These are phyloP conservation scores for Saccharomyces hybrid DNA, from an alignment of 1,139 yeast species.

Conservation along the genomic window DNA sequence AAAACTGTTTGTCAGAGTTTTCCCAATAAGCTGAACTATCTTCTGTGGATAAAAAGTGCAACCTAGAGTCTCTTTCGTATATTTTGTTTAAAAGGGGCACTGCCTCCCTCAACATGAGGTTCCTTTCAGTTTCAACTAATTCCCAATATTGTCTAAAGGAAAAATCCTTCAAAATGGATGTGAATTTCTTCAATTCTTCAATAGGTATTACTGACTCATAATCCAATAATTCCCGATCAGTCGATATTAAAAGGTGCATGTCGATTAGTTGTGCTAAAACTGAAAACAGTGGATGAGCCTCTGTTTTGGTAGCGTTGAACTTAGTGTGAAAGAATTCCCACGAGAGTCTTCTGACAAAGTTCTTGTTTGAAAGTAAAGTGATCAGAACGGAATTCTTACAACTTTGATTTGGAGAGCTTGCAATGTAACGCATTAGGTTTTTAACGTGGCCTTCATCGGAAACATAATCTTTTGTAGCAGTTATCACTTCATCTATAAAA, in stretches of 20 bases:
- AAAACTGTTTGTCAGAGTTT: constrained; percentile 16
- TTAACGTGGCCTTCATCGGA: background rate
- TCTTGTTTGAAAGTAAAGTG: constrained; percentile 14
- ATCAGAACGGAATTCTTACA: constrained; percentile 22
- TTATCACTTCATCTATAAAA: background rate
- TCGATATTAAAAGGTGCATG: constrained; percentile 56
- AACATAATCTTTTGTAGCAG: background rate
- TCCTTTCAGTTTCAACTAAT: constrained; percentile 9
- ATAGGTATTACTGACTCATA: constrained; percentile 39
- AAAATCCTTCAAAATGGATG: constrained; percentile 46
- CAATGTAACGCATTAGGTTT: constrained; percentile 16
- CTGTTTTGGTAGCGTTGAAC: background rate
- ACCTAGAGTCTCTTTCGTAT: constrained; percentile 60
- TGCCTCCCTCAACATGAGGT: constrained; percentile 36
- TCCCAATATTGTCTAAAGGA: constrained; percentile 50
- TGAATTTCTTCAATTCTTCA: constrained; percentile 41
- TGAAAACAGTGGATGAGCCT: constrained; percentile 5
- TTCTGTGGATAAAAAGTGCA: constrained; percentile 39
- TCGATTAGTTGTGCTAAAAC: constrained; percentile 45
- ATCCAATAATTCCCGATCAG: constrained; percentile 54
- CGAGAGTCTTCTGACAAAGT: constrained; percentile 18
- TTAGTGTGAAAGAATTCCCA: constrained; percentile 28
- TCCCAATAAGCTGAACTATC: constrained; percentile 49
- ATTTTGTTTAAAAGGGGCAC: constrained; percentile 57
- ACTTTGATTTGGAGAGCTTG: constrained; percentile 19